Conservation (phyloP, 2,329 filamentous ascomycete species). For the Arthrobotrys sinensis region DNA sequence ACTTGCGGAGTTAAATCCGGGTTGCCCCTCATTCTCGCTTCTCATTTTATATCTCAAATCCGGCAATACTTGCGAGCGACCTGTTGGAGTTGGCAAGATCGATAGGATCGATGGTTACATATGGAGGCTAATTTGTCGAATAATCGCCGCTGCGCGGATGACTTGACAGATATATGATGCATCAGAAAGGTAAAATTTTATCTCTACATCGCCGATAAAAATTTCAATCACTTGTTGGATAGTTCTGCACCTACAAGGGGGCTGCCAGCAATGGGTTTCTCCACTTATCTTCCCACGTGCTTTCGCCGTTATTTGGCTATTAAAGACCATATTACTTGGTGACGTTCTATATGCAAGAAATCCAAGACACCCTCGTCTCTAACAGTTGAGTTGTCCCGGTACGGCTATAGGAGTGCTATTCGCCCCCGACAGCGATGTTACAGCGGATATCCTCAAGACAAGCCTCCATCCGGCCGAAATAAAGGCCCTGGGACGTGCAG, state of each 20-base stretch:
- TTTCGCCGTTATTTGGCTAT: neutral
- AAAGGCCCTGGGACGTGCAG: conserved; percentile 73
- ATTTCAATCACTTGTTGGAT: conserved; percentile 4
- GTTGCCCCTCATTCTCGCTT: conserved; percentile 31
- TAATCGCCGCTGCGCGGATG: neutral
- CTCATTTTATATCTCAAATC: conserved; percentile 59
- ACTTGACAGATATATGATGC: conserved; percentile 59
- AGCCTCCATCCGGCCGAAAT: conserved; percentile 66
- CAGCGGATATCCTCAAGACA: conserved; percentile 70
- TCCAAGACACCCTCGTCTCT: conserved; percentile 40
- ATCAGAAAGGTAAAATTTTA: conserved; percentile 55
- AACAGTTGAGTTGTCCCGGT: conserved; percentile 22
- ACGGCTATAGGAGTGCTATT: conserved; percentile 49
- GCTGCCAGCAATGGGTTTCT: neutral
- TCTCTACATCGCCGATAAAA: conserved; percentile 48
- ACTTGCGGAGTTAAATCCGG: conserved; percentile 13
- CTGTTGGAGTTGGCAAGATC: conserved; percentile 24
- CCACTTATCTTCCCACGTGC: conserved; percentile 26
- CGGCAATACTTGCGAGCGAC: conserved; percentile 49
- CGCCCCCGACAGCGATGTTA: conserved; percentile 65
- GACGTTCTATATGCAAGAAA: conserved; percentile 41
- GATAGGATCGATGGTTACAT: conserved; percentile 6
- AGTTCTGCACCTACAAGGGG: neutral
- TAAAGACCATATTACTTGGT: conserved; percentile 10
- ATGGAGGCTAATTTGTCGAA: conserved; percentile 23